phyloP scores from a whole-genome alignment of 2,329 filamentous ascomycete genomes.

The Xylariaceae sp. region DNA sequence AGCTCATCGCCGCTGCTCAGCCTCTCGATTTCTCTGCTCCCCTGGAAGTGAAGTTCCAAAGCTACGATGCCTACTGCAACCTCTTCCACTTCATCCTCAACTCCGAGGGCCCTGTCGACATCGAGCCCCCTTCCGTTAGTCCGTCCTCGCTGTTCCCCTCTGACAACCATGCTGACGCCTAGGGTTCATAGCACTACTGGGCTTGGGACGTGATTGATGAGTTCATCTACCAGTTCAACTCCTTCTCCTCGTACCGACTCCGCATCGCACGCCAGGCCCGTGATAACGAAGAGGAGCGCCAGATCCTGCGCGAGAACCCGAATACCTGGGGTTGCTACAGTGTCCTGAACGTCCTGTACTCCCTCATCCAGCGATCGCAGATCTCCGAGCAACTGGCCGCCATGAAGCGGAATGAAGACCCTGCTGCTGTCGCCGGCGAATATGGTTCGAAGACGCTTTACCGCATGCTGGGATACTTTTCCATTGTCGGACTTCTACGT shows the following conservation, averaged over 20 bases:
- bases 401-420: conserved; percentile 90
- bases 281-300: conserved; percentile 86
- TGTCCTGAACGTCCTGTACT: conserved; percentile 98
- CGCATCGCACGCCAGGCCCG: conserved; percentile 72
- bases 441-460: conserved; percentile 94
- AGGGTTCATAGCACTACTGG: conserved; percentile 83
- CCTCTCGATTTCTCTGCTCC: conserved; percentile 94
- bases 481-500: conserved; percentile 92
- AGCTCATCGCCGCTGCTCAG: conserved; percentile 84
- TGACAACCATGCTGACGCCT: conserved; percentile 21
- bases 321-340: conserved; percentile 99
- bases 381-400: conserved; percentile 96
- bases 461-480: conserved; percentile 98
- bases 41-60: conserved; percentile 94
- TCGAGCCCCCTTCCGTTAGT: conserved; percentile 92
- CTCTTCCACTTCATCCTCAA: conserved; percentile 99
- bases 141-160: not conserved
- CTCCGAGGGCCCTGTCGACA: conserved; percentile 95
- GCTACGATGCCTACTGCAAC: conserved; percentile 99
- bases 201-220: conserved; percentile 99
- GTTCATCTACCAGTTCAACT: conserved; percentile 99
- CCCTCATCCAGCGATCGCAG: conserved; percentile 94
- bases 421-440: conserved; percentile 80
- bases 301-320: conserved; percentile 88
- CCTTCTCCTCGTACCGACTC: conserved; percentile 95